These are phyloP conservation scores for Kazachstania viticola DNA, from an alignment of 805 yeast genomes.

Conservation along the genomic window DNA sequence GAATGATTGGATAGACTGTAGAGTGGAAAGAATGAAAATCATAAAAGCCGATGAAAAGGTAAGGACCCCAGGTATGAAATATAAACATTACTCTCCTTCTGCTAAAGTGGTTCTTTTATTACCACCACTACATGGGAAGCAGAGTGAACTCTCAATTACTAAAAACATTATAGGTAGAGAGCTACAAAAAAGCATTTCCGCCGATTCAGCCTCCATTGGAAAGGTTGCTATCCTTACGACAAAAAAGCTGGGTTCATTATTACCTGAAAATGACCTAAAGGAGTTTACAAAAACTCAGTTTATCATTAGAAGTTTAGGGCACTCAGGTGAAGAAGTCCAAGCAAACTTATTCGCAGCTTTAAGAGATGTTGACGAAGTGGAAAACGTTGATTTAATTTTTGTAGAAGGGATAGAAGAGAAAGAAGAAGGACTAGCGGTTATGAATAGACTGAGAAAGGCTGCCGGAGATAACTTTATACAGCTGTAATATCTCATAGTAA, in stretches of 20 bases:
- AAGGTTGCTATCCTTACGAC: slow-evolving; percentile 43
- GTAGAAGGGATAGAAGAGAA: slow-evolving; percentile 73
- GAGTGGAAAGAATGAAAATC: slow-evolving; percentile 55
- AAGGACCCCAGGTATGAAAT: slow-evolving; percentile 96
- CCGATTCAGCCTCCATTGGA: slow-evolving; percentile 6
- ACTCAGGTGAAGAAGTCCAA: slow-evolving; percentile 46
- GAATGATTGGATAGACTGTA: slow-evolving; percentile 47
- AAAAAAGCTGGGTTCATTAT: slow-evolving; percentile 19
- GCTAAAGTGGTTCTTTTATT: slow-evolving; percentile 67
- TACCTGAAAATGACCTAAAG: background rate
- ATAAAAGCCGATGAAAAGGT: slow-evolving; percentile 52
- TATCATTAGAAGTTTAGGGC: slow-evolving; percentile 31
- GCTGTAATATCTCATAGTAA: too few species aligned
- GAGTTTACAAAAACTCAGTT: background rate
- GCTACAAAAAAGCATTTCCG: slow-evolving; percentile 3
- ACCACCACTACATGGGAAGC: slow-evolving; percentile 25
- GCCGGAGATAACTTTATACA: slow-evolving; percentile 10
- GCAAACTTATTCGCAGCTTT: slow-evolving; percentile 60
- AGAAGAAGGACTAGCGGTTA: slow-evolving; percentile 83
- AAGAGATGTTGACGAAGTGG: slow-evolving; percentile 62
- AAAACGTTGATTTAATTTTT: slow-evolving; percentile 53
- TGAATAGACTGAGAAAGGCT: slow-evolving; percentile 56
- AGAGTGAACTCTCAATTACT: slow-evolving; percentile 27
- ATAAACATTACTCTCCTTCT: slow-evolving; percentile 85
- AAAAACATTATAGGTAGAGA: slow-evolving; percentile 13